Base-by-base conservation (phyloP, 2,329 filamentous ascomycete genomes). In the Gyromitra esculenta region DNA sequence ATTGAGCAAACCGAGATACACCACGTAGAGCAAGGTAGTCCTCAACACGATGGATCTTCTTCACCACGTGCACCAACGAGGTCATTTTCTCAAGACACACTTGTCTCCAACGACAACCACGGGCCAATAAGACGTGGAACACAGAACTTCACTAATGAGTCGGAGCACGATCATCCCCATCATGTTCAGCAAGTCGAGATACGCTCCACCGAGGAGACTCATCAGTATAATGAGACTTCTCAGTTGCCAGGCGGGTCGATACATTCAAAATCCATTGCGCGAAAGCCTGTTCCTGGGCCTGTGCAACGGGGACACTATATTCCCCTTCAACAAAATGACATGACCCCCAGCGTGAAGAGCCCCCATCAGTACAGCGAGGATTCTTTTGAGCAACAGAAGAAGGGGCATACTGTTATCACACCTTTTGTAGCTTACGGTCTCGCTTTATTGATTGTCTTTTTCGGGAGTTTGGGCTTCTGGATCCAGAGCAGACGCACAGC, bases 401-500 rank as follows among this genome's bases (percentile, higher is more conserved):
- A 18, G 3, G 63, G 41, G n/a, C 15, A 37, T 21, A 39, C 21
- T 5, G 15, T 57, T 5, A 21, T 76, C 13, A 62, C 69, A 8
- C 74, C 62, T 15, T 76, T 76, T 57, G 13, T 50, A 13, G 25
- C 21, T 15, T 76, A 76, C 13, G 74, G 74, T 13, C 48, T 76
- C 35, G 31, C 64, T 41, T 48, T 76, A 43, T 59, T 76, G 9
- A 8, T 50, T n/a, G 57, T 73, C 21, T 76, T 76, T 64, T 73
- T 76, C 64, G 69, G 25, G 18, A 74, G 74, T 15, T 18, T 76
- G 9, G 69, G 74, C 7, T 76, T 76, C 43, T 76, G 74, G 74
- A 64, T 76, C 8, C 74, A 76, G 48, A 43, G 74, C 15, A 73
- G 70, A 50, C 57, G 48, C 21, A 59, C 31, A 15, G n/a, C 74